These are phyloP conservation scores for Paecilomyces niveus DNA, from an alignment of 2,329 filamentous ascomycete species.

Conservation along the genomic window DNA sequence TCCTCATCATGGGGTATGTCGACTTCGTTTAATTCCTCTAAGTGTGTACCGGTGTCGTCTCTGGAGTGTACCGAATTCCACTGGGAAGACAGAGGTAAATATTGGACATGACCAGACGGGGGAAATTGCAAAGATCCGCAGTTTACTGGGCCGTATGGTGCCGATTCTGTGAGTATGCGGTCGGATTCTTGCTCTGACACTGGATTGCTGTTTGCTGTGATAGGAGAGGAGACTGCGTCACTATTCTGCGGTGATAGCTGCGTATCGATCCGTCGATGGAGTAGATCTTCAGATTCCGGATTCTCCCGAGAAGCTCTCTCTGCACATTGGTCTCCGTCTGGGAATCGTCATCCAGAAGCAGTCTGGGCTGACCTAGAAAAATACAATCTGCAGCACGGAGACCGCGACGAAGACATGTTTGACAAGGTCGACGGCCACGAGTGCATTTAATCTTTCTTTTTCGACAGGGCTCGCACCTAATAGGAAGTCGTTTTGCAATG, in stretches of 20 bases:
- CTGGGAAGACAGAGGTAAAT: slow-evolving; percentile 24
- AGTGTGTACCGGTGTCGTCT: slow-evolving; percentile 16
- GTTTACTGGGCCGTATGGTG: slow-evolving; percentile 14
- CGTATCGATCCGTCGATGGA: slow-evolving; percentile 25
- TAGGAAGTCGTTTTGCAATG: slow-evolving; percentile 28
- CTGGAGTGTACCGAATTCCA: slow-evolving; percentile 23
- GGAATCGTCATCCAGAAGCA: slow-evolving; percentile 18
- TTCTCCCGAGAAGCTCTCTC: slow-evolving; percentile 25
- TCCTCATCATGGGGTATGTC: slow-evolving; percentile 24
- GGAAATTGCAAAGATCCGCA: slow-evolving; percentile 24
- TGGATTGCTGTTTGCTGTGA: slow-evolving; percentile 17
- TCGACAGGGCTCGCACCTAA: slow-evolving; percentile 36
- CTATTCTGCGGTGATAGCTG: slow-evolving; percentile 14
- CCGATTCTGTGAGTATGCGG: slow-evolving; percentile 11
- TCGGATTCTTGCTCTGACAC: slow-evolving; percentile 15
- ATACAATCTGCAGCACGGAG: slow-evolving; percentile 30
- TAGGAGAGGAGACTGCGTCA: slow-evolving; percentile 18
- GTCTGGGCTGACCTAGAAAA: slow-evolving; percentile 27
- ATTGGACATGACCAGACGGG: slow-evolving; percentile 29
- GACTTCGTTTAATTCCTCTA: slow-evolving; percentile 15
- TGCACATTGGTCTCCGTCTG: slow-evolving; percentile 18
- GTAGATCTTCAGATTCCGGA: slow-evolving; percentile 27
- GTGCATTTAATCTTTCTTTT: slow-evolving; percentile 34
- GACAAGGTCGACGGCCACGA: slow-evolving; percentile 31
- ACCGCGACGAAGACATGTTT: slow-evolving; percentile 33